Evolutionary conservation across 2,329 filamentous ascomycete species (phyloP).

Genomic region (Fusarium tupiense): DNA sequence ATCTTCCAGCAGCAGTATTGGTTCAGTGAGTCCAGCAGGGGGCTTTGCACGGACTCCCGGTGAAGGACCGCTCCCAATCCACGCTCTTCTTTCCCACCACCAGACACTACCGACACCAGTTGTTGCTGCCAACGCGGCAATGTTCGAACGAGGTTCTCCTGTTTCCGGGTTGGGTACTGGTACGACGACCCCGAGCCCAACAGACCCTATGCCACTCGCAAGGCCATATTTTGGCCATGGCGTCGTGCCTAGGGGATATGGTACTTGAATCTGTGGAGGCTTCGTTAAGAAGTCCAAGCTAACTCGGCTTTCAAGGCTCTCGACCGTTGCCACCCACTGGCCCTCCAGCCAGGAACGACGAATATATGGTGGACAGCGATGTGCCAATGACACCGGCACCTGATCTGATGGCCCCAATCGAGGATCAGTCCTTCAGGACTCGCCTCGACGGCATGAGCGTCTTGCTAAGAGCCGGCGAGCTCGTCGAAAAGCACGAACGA

Average conservation of each 20-base stretch:
- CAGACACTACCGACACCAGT: constrained; percentile 44
- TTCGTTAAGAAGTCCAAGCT: constrained; percentile 40
- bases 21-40: constrained; percentile 52
- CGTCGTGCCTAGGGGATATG: constrained; percentile 47
- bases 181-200: constrained; percentile 41
- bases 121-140: constrained; percentile 10
- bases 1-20: constrained; percentile 56
- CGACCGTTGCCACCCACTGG: constrained; percentile 48
- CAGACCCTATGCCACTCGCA: constrained; percentile 20
- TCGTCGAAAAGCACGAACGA: constrained; percentile 59
- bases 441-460: constrained; percentile 68
- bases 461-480: constrained; percentile 66
- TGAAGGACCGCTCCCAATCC: constrained; percentile 64
- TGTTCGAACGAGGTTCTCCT: constrained; percentile 37
- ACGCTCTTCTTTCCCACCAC: constrained; percentile 60
- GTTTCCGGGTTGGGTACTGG: constrained; percentile 27
- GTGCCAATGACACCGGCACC: constrained; percentile 46
- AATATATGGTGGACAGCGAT: constrained; percentile 44
- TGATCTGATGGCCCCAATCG: constrained; percentile 31
- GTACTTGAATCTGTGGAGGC: constrained; percentile 43
- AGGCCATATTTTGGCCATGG: constrained; percentile 37
- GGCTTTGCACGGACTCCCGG: constrained; percentile 54
- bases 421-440: constrained; percentile 34
- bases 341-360: constrained; percentile 44
- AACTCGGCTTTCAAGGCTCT: constrained; percentile 47